Evolutionary conservation across 225 moss, liverwort and hornwort genomes (phyloP), one percentile per base, ranked within the genome.

Genomic region (Anthoceros angustus): DNA sequence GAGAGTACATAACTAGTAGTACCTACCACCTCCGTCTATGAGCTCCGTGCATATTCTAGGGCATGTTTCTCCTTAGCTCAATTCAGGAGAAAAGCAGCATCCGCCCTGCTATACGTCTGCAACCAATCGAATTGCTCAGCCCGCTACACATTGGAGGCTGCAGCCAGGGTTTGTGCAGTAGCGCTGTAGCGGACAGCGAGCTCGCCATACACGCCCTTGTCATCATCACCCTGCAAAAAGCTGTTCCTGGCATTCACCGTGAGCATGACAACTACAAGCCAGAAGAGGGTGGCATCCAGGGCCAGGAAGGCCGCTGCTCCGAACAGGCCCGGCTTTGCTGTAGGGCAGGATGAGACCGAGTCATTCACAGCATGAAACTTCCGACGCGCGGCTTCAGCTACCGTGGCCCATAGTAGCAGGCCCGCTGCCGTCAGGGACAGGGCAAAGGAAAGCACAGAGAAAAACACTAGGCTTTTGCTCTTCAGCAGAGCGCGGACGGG

Each of bases 221-320:
- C 73, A 64, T 90, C 86, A 9, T 61, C 65, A 14, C 72, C 77
- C 16, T 79, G 78, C 4, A 91, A 82, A 77, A 88, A 80, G 61
- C 88, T 88, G 41, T 75, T 76, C 42, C 88, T 86, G 25, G 82
- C 79, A 68, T 98, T 98, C 26, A 76, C 55, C 46, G 81, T 74
- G 60, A 98, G 39, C 95, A 98, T 89, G 62, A 98, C 76, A 50
- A 78, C 75, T 69, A 98, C 84, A 61, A 98, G 81, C 75, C 91
- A 98, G 72, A 98, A 89, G 40, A 95, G 88, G 21, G 95, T 95
- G 38, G 91, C 83, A 78, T 95, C 95, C 71, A 95, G 68, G 21
- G 91, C 88, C 74, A 98, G 72, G 72, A 98, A 87, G 40, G 91
- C 88, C 21, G 87, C 91, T 43, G 91, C 95, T 69, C 95, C 95